These are phyloP conservation scores for Fomitopsis serialis DNA, from an alignment of 768 basidiomycete species.

Conservation along the genomic window DNA sequence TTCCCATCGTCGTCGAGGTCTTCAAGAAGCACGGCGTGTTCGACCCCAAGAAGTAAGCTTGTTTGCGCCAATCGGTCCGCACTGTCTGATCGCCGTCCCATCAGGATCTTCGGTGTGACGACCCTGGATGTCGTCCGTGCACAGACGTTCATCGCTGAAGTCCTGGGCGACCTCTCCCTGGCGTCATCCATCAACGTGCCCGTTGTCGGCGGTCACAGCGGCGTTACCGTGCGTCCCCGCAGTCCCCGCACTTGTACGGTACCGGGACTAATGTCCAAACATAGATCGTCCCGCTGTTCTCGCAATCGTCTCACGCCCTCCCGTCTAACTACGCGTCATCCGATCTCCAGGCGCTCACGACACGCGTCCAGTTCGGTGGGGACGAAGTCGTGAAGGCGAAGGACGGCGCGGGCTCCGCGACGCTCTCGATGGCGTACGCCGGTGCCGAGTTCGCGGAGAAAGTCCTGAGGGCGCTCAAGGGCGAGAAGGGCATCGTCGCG, in stretches of 20 bases:
- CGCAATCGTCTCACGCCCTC: conserved; percentile 79
- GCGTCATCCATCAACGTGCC: conserved; percentile 69
- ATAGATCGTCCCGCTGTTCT: conserved; percentile 90
- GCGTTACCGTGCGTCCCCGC: conserved; percentile 64
- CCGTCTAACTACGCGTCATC: conserved; percentile 48
- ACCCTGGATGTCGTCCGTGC: conserved; percentile 97
- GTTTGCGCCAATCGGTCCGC: background rate
- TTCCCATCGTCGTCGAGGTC: conserved; percentile 93
- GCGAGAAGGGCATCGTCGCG: conserved; percentile 81
- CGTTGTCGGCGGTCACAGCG: conserved; percentile 93
- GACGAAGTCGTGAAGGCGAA: conserved; percentile 99
- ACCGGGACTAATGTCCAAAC: background rate
- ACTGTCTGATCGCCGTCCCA: conserved; percentile 1
- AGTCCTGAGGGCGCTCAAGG: conserved; percentile 77
- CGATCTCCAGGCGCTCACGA: conserved; percentile 54
- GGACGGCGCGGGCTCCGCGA: conserved; percentile 88
- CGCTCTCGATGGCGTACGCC: conserved; percentile 95
- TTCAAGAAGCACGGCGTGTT: conserved; percentile 91
- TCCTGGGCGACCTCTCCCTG: conserved; percentile 57
- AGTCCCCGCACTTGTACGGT: background rate
- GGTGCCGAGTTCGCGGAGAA: conserved; percentile 86
- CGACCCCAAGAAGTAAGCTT: conserved; percentile 76
- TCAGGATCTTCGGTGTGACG: conserved; percentile 93
- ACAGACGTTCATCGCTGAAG: conserved; percentile 91
- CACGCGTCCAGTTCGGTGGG: conserved; percentile 92